Evolutionary conservation across 345 rosid genomes (phyloP), one percentile per base, ranked within the genome.

Genomic region (Eucalyptus regnans): DNA sequence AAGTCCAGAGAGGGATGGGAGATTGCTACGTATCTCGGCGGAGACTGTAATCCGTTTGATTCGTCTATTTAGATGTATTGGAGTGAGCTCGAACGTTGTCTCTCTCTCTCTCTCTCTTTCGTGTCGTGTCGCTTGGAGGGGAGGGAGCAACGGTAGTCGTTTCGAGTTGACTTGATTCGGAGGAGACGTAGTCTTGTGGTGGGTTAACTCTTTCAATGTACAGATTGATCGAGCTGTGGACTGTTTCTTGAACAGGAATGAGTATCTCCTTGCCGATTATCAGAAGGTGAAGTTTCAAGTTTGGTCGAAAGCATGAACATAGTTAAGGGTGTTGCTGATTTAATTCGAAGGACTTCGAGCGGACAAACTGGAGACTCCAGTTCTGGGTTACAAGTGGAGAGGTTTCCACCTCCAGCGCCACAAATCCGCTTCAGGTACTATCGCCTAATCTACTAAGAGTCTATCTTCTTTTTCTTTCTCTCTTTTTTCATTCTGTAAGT

Each of bases 291-390:
- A 14, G 88, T 33, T 89, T 50, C 60, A 33, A 76, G 43, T 81
- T 86, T 86, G 22, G 90, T 85, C 84, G 87, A 85, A 89, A 92
- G 89, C 90, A 95, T 95, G 97, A 95, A 95, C 90, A 94, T 95
- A 48, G 96, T 95, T 41, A 95, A 94, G 92, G 96, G 97, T 86
- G 96, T 95, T 85, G 97, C 97, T 41, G 96, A 94, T 91, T 96
- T 95, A 87, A 94, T 95, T 64, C 96, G 97, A 76, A 92, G 96
- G 92, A 90, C 95, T 49, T 93, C 96, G 79, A 87, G 93, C 88
- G 89, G 91, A 87, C 92, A 91, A 87, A 80, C 91, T 86, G 94
- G 91, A 68, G 96, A 94, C 83, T 94, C 95, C 44, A 22, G 90
- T 87, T 84, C 92, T 5, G 94, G 94, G 79, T 86, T 91, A 62